phyloP scores from a whole-genome alignment of 306 rosid genomes.

The Vigna angularis region DNA sequence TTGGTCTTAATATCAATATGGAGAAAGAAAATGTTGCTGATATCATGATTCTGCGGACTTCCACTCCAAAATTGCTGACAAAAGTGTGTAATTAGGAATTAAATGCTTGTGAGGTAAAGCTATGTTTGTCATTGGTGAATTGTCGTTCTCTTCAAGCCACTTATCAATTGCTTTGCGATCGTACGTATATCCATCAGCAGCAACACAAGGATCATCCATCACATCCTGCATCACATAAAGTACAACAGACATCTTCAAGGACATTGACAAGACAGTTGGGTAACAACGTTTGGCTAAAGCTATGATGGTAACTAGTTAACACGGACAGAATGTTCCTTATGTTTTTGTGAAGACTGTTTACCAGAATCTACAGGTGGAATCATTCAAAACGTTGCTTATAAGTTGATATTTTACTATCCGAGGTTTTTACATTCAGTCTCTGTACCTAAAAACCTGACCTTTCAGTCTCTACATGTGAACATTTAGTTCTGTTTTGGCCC shows the following conservation, averaged over 20 bases:
- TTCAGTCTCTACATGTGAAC: no score
- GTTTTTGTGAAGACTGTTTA: background rate
- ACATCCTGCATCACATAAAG: slow-evolving; percentile 65
- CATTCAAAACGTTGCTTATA: background rate
- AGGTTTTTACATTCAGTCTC: background rate
- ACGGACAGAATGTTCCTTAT: background rate
- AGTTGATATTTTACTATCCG: background rate
- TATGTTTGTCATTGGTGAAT: slow-evolving; percentile 86
- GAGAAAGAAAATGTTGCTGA: slow-evolving; percentile 4
- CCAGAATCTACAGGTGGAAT: slow-evolving; percentile 15
- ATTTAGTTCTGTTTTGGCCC: no score
- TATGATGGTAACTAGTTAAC: background rate
- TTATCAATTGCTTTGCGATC: slow-evolving; percentile 74
- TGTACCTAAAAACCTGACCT: no score
- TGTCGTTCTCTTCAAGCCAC: slow-evolving; percentile 73
- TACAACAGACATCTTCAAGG: background rate
- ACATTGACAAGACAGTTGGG: slow-evolving; percentile 18
- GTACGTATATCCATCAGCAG: slow-evolving; percentile 94
- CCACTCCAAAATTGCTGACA: slow-evolving; percentile 95
- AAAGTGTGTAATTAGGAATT: slow-evolving; percentile 80
- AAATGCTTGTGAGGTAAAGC: slow-evolving; percentile 68
- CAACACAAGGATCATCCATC: slow-evolving; percentile 96
- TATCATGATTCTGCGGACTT: slow-evolving; percentile 55
- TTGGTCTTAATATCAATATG: slow-evolving; percentile 13
- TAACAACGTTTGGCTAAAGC: slow-evolving; percentile 21